A percentile compares a stretch with the other conserved stretches of the same genome.
phyloP scores from a whole-genome alignment of 179 eudicot species.

The Beta lomatogona region DNA sequence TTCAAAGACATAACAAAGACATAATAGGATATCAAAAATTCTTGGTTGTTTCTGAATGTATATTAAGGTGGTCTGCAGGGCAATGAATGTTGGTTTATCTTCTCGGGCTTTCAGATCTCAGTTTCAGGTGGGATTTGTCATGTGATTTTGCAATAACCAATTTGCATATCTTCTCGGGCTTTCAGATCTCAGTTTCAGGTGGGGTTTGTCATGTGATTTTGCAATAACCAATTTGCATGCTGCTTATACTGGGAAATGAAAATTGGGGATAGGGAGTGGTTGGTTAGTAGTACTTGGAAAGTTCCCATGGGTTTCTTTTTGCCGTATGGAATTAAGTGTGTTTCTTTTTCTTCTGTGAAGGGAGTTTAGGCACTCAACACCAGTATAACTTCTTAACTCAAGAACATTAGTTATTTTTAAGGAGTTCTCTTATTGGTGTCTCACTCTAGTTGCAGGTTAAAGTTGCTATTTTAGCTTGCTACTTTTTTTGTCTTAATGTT shows the following conservation, averaged over 20 bases:
- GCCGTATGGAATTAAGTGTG: background rate
- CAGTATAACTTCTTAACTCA: background rate
- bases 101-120: background rate
- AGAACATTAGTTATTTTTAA: background rate
- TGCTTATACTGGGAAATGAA: background rate
- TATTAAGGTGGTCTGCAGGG: background rate
- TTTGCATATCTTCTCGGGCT: background rate
- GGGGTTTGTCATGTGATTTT: background rate
- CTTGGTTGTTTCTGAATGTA: background rate
- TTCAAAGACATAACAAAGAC: background rate
- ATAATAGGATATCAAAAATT: background rate
- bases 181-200: background rate
- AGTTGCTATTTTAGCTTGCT: background rate
- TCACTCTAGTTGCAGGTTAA: background rate
- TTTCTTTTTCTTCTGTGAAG: background rate
- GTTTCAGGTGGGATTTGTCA: background rate
- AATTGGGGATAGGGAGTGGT: too few relatives aligned
- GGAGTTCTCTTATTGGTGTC: background rate
- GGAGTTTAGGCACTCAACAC: background rate
- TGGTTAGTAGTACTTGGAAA: background rate
- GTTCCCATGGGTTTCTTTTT: background rate
- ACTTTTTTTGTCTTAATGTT: background rate
- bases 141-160: background rate
- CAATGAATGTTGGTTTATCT: background rate
- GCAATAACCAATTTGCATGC: background rate